Base-by-base conservation (phyloP, 768 basidiomycete species). In the Suillus brevipes region DNA sequence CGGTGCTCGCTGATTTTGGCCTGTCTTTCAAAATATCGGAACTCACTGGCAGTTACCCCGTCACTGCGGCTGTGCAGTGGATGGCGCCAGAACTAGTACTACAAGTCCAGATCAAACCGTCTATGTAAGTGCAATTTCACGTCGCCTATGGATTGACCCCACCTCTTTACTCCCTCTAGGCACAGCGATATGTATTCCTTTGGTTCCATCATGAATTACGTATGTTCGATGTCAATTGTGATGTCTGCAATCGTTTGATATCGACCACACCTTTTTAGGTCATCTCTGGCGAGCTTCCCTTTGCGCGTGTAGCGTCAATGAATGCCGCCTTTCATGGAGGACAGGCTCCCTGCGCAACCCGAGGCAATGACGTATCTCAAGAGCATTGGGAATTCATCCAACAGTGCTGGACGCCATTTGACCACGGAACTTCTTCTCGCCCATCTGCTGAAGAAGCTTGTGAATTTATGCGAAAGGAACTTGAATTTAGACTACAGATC, bases 141-240 rank as follows among this genome's bases (percentile, higher is more conserved):
- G 23, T 50, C 50, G 28, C 16, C 25, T 50, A 16, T 50, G n/a
- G 23, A 57, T 13, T 14, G 23, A 37, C 36, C n/a, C 25, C 23
- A 50, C 28, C 3, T 25, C 6, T 28, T 18, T 50, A 9, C 14
- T 9, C 25, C 7, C 31, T 34, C 28, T 20, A 58, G 16, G 40
- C 23, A 40, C 9, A 58, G 57, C 18, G 57, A 58, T 40, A 58
- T 58, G 38, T 58, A 58, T 25, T 40, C 57, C 57, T 58, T 58
- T 40, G 57, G 57, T 25, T 28, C 38, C 38, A 58, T 58, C 38
- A 40, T 58, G 57, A 58, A 58, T 40, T 58, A 58, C 13, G 57
- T 58, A 58, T 28, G 57, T 6, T 28, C 16, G 12, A 25, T 40
- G 13, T 20, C 25, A 14, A 9, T 10, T 20, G 25, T 9, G 25